Conservation (phyloP, 75 land plant genomes). For the Sequoia sempervirens region DNA sequence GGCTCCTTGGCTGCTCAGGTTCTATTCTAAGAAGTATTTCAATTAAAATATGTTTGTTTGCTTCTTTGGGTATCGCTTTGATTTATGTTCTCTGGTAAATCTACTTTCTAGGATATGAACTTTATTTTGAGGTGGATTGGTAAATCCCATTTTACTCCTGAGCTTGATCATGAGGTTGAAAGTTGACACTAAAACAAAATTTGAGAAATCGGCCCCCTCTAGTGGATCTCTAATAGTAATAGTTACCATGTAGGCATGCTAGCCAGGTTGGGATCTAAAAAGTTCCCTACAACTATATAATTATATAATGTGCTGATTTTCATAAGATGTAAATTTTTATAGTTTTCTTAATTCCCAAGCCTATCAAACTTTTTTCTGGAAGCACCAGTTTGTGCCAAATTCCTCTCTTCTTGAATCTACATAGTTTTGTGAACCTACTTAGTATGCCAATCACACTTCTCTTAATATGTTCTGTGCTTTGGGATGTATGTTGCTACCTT, state of each 20-base stretch:
- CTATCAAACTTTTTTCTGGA: neutral
- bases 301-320: neutral
- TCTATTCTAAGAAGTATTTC: neutral
- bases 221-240: neutral
- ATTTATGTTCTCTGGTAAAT: neutral
- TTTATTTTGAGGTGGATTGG: neutral
- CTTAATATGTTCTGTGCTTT: neutral
- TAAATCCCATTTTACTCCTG: neutral
- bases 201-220: neutral
- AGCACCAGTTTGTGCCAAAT: neutral
- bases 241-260: neutral
- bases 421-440: neutral
- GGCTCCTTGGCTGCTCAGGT: neutral
- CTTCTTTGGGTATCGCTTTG: neutral
- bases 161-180: neutral
- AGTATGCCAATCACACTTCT: neutral
- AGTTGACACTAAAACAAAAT: neutral
- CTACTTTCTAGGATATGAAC: neutral
- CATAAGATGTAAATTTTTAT: neutral
- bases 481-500: neutral
- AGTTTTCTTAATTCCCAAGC: neutral
- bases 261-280: neutral
- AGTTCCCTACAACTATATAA: no score
- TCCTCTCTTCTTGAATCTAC: neutral
- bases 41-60: neutral